A percentile compares a stretch with the other conserved stretches of the same genome.
phyloP scores from a whole-genome alignment of 2,329 filamentous ascomycete species.

The Aspergillus niger region DNA sequence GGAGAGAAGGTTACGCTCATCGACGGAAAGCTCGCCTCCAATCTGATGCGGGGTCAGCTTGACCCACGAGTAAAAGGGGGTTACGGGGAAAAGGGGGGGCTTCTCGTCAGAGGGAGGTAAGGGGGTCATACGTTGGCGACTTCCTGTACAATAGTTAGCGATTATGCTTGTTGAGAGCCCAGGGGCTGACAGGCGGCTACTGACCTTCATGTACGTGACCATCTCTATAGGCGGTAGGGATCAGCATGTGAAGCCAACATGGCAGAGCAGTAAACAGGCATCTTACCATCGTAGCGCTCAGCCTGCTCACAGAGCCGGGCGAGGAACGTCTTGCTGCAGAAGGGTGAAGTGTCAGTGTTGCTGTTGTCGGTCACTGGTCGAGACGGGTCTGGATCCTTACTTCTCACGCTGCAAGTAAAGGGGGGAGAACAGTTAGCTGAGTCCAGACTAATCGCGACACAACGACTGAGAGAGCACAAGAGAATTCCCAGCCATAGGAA shows the following conservation, averaged over 20 bases:
- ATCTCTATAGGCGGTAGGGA: constrained; percentile 64
- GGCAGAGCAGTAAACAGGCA: neutral
- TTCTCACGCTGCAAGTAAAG: constrained; percentile 64
- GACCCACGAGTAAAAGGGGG: constrained; percentile 10
- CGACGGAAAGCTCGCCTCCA: constrained; percentile 67
- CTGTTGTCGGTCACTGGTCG: constrained; percentile 21
- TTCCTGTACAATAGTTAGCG: constrained; percentile 61
- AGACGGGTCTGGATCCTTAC: constrained; percentile 51
- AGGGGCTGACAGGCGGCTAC: constrained; percentile 31
- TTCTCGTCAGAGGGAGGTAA: constrained; percentile 5
- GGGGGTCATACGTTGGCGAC: constrained; percentile 75
- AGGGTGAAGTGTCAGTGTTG: constrained; percentile 38
- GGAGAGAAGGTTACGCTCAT: constrained; percentile 87
- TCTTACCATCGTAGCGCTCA: constrained; percentile 94
- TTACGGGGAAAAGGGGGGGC: constrained; percentile 11
- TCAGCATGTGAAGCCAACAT: constrained; percentile 27
- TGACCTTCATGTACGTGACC: constrained; percentile 97
- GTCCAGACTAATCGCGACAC: neutral
- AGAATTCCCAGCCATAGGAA: constrained; percentile 12
- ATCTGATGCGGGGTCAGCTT: constrained; percentile 49
- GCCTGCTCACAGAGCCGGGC: constrained; percentile 99
- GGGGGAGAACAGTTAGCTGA: constrained; percentile 12
- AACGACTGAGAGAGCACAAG: neutral
- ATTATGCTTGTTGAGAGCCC: constrained; percentile 24
- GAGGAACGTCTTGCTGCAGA: constrained; percentile 94